Evolutionary conservation across 306 rosid genomes (phyloP), one percentile per base, ranked within the genome.

Genomic region (Senna siamea): DNA sequence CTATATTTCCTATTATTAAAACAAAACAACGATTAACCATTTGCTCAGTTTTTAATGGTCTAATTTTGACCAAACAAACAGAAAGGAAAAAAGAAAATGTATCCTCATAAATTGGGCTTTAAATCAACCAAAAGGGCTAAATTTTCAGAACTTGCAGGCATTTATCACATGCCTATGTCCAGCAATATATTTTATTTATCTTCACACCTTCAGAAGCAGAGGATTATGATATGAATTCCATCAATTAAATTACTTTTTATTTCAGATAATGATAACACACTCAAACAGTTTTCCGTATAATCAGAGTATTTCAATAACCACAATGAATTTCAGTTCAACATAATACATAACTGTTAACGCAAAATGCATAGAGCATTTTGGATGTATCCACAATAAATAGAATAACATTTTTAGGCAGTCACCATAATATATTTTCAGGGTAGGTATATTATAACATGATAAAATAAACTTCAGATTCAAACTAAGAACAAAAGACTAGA

Each of bases 1-100:
- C 69, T 54, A 59, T 53, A 43, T 64, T 81, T 54, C 76, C 38
- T 14, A 72, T 65, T 40, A 38, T 72, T 51, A 62, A 75, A 83
- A 40, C 46, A 30, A 62, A 54, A 64, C 11, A 69, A 46, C 41
- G 38, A 37, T 11, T 37, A 65, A 9, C 35, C 50, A 37, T 38
- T 54, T 47, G 52, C 66, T 47, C 56, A 56, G 15, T 13, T 74
- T 26, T 55, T 30, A 72, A 65, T 57, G 56, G 59, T 37, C 54
- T 17, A 69, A 26, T 59, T 34, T 17, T 44, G 9, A 11, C 17
- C 56, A 32, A 51, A 34, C 58, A 73, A 69, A 34, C 51, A 67
- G 56, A 18, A 18, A 46, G 53, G 56, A 12, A 35, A 76, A 82
- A 61, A 48, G 50, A 56, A 79, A 75, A 69, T 23, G 9, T 5